Percentiles rank a stretch among this genome's conserved stretches.
Evolutionary conservation across 2,329 filamentous ascomycete species (phyloP).

Genomic region (Thelonectria olida): DNA sequence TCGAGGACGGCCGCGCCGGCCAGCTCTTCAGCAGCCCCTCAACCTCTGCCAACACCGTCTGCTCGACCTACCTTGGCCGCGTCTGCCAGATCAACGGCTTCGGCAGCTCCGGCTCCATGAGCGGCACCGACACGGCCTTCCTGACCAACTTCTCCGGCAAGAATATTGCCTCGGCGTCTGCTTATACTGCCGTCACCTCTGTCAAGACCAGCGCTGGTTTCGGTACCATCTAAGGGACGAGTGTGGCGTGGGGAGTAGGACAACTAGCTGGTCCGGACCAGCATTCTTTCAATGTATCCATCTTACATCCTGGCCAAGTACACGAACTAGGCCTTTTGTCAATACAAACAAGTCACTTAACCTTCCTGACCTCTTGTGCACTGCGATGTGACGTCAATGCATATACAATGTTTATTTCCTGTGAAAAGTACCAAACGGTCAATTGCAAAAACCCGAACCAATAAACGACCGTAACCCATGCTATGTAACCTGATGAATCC

Average conservation of each 20-base stretch:
- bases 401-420: not conserved
- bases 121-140: conserved; percentile 56
- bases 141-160: conserved; percentile 61
- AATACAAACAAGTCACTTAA: conserved; percentile 5
- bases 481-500: not conserved
- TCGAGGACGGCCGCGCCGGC: conserved; percentile 47
- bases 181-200: conserved; percentile 46
- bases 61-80: conserved; percentile 57
- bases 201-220: conserved; percentile 56
- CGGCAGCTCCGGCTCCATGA: conserved; percentile 50
- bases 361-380: not conserved
- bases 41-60: conserved; percentile 49
- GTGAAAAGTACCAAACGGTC: not conserved
- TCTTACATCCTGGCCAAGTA: conserved; percentile 3
- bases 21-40: conserved; percentile 45
- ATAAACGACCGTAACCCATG: not conserved
- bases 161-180: conserved; percentile 57
- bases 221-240: conserved; percentile 50
- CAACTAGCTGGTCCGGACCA: not conserved
- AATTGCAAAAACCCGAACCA: not conserved
- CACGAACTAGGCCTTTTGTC: not conserved
- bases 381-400: not conserved
- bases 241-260: not conserved
- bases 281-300: conserved; percentile 18
- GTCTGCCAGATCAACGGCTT: conserved; percentile 61